A percentile compares a stretch with the other conserved stretches of the same genome.
Conservation (phyloP, 768 basidiomycete species). For the Lactarius indigo region DNA sequence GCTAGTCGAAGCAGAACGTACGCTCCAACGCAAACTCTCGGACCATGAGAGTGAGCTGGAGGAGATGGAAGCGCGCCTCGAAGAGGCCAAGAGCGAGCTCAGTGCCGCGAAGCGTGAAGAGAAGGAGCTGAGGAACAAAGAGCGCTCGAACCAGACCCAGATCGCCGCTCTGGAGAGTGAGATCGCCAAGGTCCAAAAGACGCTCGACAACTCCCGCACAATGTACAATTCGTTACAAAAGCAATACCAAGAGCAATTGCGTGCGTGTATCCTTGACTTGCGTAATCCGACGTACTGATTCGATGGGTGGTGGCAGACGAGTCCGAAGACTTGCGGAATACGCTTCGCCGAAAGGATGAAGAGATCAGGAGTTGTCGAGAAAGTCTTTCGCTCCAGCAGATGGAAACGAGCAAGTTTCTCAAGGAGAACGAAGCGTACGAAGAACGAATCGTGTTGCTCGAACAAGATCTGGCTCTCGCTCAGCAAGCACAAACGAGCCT, state of each 20-base stretch:
- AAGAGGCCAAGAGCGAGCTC: constrained; percentile 75
- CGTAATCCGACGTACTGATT: constrained; percentile 3
- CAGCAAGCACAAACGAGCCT: constrained; percentile 70
- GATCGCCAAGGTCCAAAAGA: constrained; percentile 68
- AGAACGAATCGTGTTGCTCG: constrained; percentile 63
- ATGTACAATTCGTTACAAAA: constrained; percentile 77
- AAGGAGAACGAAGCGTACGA: constrained; percentile 72
- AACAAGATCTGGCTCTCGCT: constrained; percentile 65
- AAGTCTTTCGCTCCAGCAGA: constrained; percentile 50
- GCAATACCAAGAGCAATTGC: constrained; percentile 86
- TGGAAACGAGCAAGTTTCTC: constrained; percentile 63
- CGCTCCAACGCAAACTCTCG: constrained; percentile 57
- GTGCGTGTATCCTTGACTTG: constrained; percentile 42
- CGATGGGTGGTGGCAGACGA: constrained; percentile 43
- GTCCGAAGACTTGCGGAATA: constrained; percentile 74
- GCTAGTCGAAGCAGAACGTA: constrained; percentile 69
- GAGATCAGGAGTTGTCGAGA: constrained; percentile 65
- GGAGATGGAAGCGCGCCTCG: constrained; percentile 71
- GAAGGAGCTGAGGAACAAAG: constrained; percentile 86
- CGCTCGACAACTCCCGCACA: constrained; percentile 66
- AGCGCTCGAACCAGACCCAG: constrained; percentile 66
- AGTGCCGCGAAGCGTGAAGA: constrained; percentile 83
- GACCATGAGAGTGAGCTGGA: constrained; percentile 85
- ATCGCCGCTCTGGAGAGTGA: constrained; percentile 74
- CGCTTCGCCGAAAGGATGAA: constrained; percentile 72